Base-by-base conservation (phyloP, 163 green algal genomes). In the Scenedesmus sp. region DNA sequence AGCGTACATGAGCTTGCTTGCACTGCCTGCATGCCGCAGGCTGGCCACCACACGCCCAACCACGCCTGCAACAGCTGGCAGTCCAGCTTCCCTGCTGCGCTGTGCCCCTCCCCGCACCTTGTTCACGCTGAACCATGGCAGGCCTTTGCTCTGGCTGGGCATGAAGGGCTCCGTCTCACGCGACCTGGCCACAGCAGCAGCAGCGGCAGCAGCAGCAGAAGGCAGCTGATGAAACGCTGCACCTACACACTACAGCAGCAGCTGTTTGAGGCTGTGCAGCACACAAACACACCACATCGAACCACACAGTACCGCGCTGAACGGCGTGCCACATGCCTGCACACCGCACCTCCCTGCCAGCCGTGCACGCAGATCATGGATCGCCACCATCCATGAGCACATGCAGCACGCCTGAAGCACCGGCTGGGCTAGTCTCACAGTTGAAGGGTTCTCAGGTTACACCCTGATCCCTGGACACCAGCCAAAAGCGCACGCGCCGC, bases 81-180 rank as follows among this genome's bases (percentile, higher is more conserved):
- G 59, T 24, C 26, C 9, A 40, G 30, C 30, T 40, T 16, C 1
- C 30, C 26, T 76, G 65, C 59, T 35, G 59, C 65, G 65, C 30
- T 68, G 15, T 68, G 56, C 16, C 26, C 16, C 65, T 0, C 61
- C 22, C n/a, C 76, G 33, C n/a, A 88, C 88, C 89, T 94, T 93
- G 53, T 90, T 91, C 9, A 93, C 86, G 26, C 40, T 82, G 72
- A 94, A 95, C 93, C 93, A 95, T 1, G 78, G 93, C n/a, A 90
- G 85, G 22, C 91, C 91, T 24, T 80, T 83, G n/a, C 81, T 37
- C 84, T 94, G 91, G 89, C 90, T 95, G 37, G 90, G 90, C 86
- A 92, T 95, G 93, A 95, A 96, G 2, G 94, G 94, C 92, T 96
- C 94, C 26, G 70, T 89, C 92, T 95, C 91, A 24, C 79, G 68